Percentiles rank a stretch among this genome's conserved stretches.
phyloP scores from a whole-genome alignment of 306 rosid species.

The Echinosophora koreensis region DNA sequence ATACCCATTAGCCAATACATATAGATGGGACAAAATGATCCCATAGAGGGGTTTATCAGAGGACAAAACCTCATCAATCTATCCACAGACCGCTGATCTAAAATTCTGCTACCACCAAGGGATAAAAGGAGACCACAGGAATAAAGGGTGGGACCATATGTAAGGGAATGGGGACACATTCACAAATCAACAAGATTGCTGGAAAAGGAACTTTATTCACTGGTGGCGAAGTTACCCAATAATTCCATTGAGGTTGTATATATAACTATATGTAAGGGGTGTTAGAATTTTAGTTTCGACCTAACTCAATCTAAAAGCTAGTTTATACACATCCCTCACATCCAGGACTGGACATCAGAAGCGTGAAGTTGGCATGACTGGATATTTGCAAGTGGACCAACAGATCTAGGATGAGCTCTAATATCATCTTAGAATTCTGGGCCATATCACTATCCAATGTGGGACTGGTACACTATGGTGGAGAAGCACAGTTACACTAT shows the following conservation, averaged over 20 bases:
- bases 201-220: constrained; percentile 48
- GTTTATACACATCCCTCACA: too few species aligned
- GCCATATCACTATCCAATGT: too few species aligned
- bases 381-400: too few species aligned
- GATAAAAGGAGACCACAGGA: constrained; percentile 53
- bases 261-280: constrained; percentile 37
- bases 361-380: too few species aligned
- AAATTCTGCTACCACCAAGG: constrained; percentile 39
- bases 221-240: constrained; percentile 48
- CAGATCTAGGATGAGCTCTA: too few species aligned
- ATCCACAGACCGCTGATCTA: constrained; percentile 41
- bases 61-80: constrained; percentile 44
- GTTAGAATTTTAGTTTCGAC: too few species aligned
- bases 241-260: constrained; percentile 48
- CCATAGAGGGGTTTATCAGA: constrained; percentile 34
- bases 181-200: constrained; percentile 51
- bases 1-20: neutral
- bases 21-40: constrained; percentile 46
- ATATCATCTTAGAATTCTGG: too few species aligned
- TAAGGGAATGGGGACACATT: constrained; percentile 51
- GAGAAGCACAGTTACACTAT: neutral
- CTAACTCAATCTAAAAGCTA: too few species aligned
- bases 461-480: constrained; percentile 4
- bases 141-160: constrained; percentile 56
- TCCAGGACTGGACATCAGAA: too few species aligned